Conservation (phyloP, 2,329 filamentous ascomycete species). For the Decorospora gaudefroyi region DNA sequence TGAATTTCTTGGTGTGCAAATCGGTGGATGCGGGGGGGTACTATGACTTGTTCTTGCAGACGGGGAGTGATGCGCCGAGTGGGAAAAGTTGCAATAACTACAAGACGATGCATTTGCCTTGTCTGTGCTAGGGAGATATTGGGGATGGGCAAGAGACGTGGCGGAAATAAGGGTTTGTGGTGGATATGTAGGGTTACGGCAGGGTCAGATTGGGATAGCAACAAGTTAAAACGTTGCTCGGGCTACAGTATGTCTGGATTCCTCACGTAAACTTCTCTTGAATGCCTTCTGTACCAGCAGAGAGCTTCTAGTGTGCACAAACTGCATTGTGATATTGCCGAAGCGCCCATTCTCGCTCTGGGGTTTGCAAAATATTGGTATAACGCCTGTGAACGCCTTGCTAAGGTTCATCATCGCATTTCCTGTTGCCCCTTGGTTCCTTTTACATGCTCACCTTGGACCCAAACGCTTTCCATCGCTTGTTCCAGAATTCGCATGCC, state of each 20-base stretch:
- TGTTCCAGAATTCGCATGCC: slow-evolving; percentile 77
- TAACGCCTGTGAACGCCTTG: slow-evolving; percentile 26
- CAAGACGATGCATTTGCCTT: slow-evolving; percentile 60
- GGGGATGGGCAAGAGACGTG: too few relatives aligned
- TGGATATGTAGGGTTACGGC: too few relatives aligned
- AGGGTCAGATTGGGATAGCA: too few relatives aligned
- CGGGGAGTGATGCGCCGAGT: slow-evolving; percentile 55
- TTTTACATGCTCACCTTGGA: slow-evolving; percentile 40
- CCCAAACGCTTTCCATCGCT: slow-evolving; percentile 62
- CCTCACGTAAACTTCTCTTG: too few relatives aligned
- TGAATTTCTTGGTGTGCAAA: slow-evolving; percentile 59
- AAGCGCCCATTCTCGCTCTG: background rate
- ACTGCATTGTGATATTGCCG: background rate
- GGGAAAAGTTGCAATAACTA: slow-evolving; percentile 60
- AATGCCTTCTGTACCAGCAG: too few relatives aligned
- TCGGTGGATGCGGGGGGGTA: slow-evolving; percentile 48
- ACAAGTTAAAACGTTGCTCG: too few relatives aligned
- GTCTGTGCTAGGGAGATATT: slow-evolving; percentile 47
- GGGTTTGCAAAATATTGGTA: background rate
- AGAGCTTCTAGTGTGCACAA: too few relatives aligned
- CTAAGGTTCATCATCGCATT: slow-evolving; percentile 32
- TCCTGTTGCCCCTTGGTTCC: slow-evolving; percentile 44
- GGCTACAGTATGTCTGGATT: too few relatives aligned
- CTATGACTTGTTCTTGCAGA: slow-evolving; percentile 60
- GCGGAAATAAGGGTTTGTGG: too few relatives aligned